Conservation (phyloP, 2,329 filamentous ascomycete genomes). For the Ceratocystis lukuohia region DNA sequence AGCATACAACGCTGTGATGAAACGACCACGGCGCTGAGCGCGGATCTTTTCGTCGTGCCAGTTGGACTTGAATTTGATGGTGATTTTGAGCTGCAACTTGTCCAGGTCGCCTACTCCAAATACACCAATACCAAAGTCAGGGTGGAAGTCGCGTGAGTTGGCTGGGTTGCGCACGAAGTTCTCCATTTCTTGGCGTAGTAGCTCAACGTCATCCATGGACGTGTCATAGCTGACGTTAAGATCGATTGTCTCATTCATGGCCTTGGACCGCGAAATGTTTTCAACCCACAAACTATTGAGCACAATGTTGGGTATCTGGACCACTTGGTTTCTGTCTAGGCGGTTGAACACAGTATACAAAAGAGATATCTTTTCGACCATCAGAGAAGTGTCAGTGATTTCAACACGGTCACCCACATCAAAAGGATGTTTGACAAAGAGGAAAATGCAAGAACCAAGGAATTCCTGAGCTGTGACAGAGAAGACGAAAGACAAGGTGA, state of each 20-base stretch:
- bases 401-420: constrained; percentile 93
- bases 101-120: constrained; percentile 70
- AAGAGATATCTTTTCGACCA: constrained; percentile 88
- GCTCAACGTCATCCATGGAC: constrained; percentile 74
- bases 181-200: constrained; percentile 72
- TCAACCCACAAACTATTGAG: constrained; percentile 92
- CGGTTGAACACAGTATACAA: constrained; percentile 85
- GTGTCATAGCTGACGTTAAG: constrained; percentile 78
- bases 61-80: constrained; percentile 85
- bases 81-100: constrained; percentile 70
- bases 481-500: constrained; percentile 96
- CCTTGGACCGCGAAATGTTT: constrained; percentile 79
- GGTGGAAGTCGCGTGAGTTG: constrained; percentile 82
- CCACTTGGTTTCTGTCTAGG: constrained; percentile 65
- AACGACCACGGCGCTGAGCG: constrained; percentile 73
- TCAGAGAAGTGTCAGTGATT: constrained; percentile 47
- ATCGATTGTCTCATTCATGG: constrained; percentile 76
- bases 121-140: constrained; percentile 67
- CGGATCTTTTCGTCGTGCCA: constrained; percentile 80
- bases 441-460: constrained; percentile 94
- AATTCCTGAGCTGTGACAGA: constrained; percentile 85
- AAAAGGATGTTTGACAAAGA: constrained; percentile 97
- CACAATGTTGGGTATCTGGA: constrained; percentile 72
- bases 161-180: constrained; percentile 70
- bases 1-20: constrained; percentile 84